Evolutionary conservation across 352 stramenopile genomes (phyloP).

Genomic region (Phytophthora chlamydospora): DNA sequence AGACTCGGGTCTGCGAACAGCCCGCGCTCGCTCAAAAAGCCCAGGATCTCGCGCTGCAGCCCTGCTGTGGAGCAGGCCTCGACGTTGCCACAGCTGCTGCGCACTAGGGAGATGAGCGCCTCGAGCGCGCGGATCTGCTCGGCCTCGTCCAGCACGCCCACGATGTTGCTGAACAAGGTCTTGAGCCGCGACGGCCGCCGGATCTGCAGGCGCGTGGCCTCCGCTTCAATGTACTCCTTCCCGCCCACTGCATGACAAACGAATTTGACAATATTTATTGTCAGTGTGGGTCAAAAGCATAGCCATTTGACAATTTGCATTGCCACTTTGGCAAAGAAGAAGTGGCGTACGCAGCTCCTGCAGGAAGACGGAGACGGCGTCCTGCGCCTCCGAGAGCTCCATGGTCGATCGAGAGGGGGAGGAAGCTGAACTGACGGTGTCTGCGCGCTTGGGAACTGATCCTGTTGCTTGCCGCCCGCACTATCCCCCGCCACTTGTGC

Average conservation of each 20-base stretch:
- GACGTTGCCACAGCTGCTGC: slow-evolving; percentile 77
- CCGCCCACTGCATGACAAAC: slow-evolving; percentile 51
- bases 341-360: slow-evolving; percentile 49
- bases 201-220: slow-evolving; percentile 70
- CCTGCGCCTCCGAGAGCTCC: slow-evolving; percentile 36
- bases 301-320: too few relatives aligned
- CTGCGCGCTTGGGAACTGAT: slow-evolving; percentile 31
- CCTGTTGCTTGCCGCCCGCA: slow-evolving; percentile 7
- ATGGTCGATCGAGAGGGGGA: slow-evolving; percentile 19
- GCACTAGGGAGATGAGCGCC: slow-evolving; percentile 78
- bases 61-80: slow-evolving; percentile 75
- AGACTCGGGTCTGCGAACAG: slow-evolving; percentile 69
- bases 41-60: slow-evolving; percentile 74
- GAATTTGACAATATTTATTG: background rate
- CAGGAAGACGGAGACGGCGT: slow-evolving; percentile 48
- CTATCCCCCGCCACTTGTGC: slow-evolving; percentile 9
- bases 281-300: too few relatives aligned
- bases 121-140: slow-evolving; percentile 74
- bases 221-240: slow-evolving; percentile 63
- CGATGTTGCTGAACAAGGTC: slow-evolving; percentile 66
- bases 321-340: background rate
- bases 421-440: slow-evolving; percentile 2
- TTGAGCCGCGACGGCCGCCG: slow-evolving; percentile 64
- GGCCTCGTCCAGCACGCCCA: slow-evolving; percentile 69
- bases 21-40: slow-evolving; percentile 71